Base-by-base conservation (phyloP, 441 rosid species). In the Croton setiger region DNA sequence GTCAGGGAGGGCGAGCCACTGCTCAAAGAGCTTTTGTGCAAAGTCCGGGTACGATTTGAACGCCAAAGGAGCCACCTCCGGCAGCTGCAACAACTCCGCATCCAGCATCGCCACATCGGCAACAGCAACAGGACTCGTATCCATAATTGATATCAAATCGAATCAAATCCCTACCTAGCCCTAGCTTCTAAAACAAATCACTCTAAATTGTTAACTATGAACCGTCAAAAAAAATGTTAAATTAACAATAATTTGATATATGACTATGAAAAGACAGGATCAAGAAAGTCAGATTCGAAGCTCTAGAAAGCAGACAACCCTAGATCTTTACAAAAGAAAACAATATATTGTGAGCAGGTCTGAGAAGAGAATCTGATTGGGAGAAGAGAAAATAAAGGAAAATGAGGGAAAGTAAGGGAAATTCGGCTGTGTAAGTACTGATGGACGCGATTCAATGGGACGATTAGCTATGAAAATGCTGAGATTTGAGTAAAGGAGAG, bases 1-100 rank as follows among this genome's bases (percentile, higher is more conserved):
- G 48, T 94, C 97, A n/a, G 98, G 97, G 36, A 94, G 92, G 41
- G 97, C 76, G 58, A 94, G 96, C 99, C 99, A 94, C 80, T 85
- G 92, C 67, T 94, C 97, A 71, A 92, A 94, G 72, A 94, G 90
- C 66, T 64, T 82, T 71, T 90, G 94, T 1, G 85, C 84, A 70
- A 92, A 94, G 63, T 79, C 88, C 12, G 93, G 89, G 68, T 85
- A 79, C 10, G 94, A 86, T 79, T 80, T 90, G 48, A 91, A 79
- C 3, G 86, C 88, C 68, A 83, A 67, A 0, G 98, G 89, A 70
- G 99, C 76, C 78, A 92, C 79, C 79, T 94, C 99, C 55, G 74
- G 88, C 0, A 94, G 80, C 87, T 90, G 99, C 74, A 94, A 77
- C 78, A 92, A 66, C 82, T 94, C 98, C 67, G 84, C 88, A 63